These are phyloP conservation scores for Triadica sebifera DNA, from an alignment of 345 rosid species.

Conservation along the genomic window DNA sequence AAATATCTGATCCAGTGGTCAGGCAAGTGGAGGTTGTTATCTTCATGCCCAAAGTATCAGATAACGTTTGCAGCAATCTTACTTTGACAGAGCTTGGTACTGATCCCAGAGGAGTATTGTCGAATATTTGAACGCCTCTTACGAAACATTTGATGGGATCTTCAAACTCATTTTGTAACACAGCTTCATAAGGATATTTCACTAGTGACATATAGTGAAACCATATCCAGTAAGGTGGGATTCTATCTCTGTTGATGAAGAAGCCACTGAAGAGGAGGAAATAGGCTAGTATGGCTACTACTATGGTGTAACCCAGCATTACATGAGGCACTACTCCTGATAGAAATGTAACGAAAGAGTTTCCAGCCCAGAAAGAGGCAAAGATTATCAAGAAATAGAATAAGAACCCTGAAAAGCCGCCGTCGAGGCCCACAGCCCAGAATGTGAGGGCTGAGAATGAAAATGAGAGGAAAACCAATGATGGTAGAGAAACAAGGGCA, in stretches of 20 bases:
- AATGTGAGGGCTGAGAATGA: conserved; percentile 70
- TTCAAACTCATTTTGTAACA: conserved; percentile 71
- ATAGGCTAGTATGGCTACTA: conserved; percentile 83
- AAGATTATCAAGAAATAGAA: conserved; percentile 70
- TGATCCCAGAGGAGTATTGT: conserved; percentile 66
- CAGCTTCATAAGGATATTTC: conserved; percentile 88
- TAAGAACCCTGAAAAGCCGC: conserved; percentile 68
- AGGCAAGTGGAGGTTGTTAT: conserved; percentile 79
- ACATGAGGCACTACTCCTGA: conserved; percentile 92
- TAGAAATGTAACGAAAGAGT: conserved; percentile 86
- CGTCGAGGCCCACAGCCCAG: conserved; percentile 89
- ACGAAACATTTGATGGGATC: conserved; percentile 69
- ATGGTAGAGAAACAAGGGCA: conserved; percentile 53
- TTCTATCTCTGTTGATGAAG: conserved; percentile 83
- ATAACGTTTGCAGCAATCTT: conserved; percentile 44
- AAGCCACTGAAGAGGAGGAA: conserved; percentile 93
- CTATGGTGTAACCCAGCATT: conserved; percentile 91
- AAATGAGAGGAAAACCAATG: conserved; percentile 60
- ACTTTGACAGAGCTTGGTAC: conserved; percentile 51
- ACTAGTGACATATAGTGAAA: conserved; percentile 90
- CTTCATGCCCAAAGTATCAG: conserved; percentile 51
- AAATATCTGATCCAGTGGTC: conserved; percentile 66
- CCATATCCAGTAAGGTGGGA: conserved; percentile 91
- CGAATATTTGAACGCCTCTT: conserved; percentile 77
- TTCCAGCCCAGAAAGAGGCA: conserved; percentile 91